These are phyloP conservation scores for Nitzschia sp. DNA, from an alignment of 108 stramenopile genomes.

Conservation along the genomic window DNA sequence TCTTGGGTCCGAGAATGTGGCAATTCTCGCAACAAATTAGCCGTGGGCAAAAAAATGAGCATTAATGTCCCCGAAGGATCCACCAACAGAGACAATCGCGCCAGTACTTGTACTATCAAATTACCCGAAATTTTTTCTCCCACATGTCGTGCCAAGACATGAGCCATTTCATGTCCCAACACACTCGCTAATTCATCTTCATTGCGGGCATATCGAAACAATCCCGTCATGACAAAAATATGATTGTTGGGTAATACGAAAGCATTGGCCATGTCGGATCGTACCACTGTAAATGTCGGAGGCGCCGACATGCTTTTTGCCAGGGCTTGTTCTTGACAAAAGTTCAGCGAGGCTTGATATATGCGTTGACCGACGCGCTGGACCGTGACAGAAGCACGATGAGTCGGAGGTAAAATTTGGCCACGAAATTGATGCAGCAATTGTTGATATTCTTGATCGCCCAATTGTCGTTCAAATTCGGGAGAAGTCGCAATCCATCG, in stretches of 20 bases:
- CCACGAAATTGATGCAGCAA: conserved; percentile 48
- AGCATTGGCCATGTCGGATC: conserved; percentile 77
- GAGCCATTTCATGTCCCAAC: conserved; percentile 68
- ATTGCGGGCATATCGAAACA: conserved; percentile 65
- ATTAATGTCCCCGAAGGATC: conserved; percentile 80
- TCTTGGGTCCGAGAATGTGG: conserved; percentile 81
- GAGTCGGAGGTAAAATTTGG: conserved; percentile 60
- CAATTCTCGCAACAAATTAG: conserved; percentile 56
- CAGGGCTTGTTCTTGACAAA: conserved; percentile 16
- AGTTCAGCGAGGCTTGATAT: conserved; percentile 52
- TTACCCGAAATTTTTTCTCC: conserved; percentile 73
- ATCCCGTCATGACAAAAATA: conserved; percentile 78
- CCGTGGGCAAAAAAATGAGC: conserved; percentile 58
- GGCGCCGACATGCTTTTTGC: conserved; percentile 8
- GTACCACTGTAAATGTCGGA: conserved; percentile 67
- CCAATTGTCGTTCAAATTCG: conserved; percentile 54
- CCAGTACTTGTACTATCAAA: conserved; percentile 51
- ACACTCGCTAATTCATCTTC: conserved; percentile 88
- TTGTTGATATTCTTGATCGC: conserved; percentile 62
- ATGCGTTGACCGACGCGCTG: conserved; percentile 74
- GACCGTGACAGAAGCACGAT: conserved; percentile 70
- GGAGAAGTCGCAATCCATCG: conserved; percentile 72
- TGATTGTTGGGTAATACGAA: conserved; percentile 88
- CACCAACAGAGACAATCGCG: conserved; percentile 49
- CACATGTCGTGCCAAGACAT: conserved; percentile 81